Base-by-base conservation (phyloP, 2,329 filamentous ascomycete species). In the Fusarium sp. region DNA sequence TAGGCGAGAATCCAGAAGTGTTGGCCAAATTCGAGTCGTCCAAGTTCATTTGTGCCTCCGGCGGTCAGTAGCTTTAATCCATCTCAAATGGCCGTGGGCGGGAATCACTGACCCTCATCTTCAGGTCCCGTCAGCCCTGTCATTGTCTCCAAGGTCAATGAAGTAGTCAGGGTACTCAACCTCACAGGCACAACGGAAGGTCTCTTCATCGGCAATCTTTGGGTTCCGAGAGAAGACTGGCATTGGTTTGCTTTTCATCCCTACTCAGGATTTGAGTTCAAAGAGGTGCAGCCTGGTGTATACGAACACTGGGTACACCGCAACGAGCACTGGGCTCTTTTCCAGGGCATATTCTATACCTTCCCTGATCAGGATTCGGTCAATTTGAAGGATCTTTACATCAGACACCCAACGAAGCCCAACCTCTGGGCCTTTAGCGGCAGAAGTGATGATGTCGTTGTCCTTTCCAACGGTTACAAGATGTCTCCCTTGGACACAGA, bases 21-120 rank as follows among this genome's bases (percentile, higher is more conserved):
- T 63, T 83, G 67, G 56, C 71, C 28, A 82, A 82, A 52, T 69
- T 83, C 50, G 71, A 71, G 54, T 28, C 69, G 1, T 80, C 81
- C 1, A 82, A 82, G 64, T 82, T 82, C 28, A 80, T 82, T 19
- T 81, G 81, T 42, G 81, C 81, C 21, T 83, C 46, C 0, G 52
- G 46, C 9, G 56, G 56, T 59, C 9, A 28, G 56, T 37, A 25
- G 10, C 3, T 8, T 15, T 2, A 30, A 13, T 3, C 10, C 19
- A 11, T 33, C 16, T 15, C 30, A 6, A 23, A 19, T 19, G 2
- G 5, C 21, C 1, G 9, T 33, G 16, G 5, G 6, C 16, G 2
- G 23, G n/a, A 23, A 23, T 33, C n/a, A 50, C 32, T 37, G 12
- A 59, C 15, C 8, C 1, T 35, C 19, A 10, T 33, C 8, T 30